A percentile compares a stretch with the other conserved stretches of the same genome.
Evolutionary conservation across 345 rosid genomes (phyloP).

Genomic region (Sonneratia caseolaris): DNA sequence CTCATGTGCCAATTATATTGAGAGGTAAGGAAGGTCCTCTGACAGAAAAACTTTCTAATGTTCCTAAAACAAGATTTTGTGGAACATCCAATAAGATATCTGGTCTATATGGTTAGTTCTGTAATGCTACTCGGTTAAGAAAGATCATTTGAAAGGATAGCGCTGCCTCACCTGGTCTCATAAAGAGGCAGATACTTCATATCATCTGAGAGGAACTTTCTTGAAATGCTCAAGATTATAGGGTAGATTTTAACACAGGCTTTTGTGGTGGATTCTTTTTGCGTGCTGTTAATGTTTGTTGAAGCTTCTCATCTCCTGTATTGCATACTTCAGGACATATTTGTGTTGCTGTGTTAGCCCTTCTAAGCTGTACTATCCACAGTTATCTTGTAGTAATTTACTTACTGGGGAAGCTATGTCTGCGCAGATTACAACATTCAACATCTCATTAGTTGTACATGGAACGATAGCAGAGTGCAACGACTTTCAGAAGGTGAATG

Average conservation of each 20-base stretch:
- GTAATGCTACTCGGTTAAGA: background rate
- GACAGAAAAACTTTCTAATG: background rate
- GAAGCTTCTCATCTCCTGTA: background rate
- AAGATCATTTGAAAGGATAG: background rate
- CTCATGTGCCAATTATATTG: background rate
- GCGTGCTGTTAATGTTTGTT: background rate
- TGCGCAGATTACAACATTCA: conserved; percentile 56
- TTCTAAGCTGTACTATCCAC: background rate
- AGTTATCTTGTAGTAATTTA: background rate
- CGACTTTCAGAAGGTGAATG: conserved; percentile 42
- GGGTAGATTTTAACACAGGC: background rate
- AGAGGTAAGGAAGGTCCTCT: background rate
- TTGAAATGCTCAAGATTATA: background rate
- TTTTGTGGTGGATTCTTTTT: background rate
- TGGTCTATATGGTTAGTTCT: background rate
- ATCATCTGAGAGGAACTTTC: background rate
- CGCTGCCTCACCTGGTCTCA: background rate
- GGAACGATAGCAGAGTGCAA: conserved; percentile 55
- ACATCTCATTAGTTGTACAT: conserved; percentile 60
- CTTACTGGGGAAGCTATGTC: conserved; percentile 10
- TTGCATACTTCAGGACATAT: background rate
- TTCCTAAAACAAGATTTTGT: background rate
- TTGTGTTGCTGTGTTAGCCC: no score
- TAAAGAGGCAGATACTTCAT: background rate
- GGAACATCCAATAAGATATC: background rate